These are phyloP conservation scores for Dacryopinax primogenitus DNA, from an alignment of 768 basidiomycete genomes.

Conservation along the genomic window DNA sequence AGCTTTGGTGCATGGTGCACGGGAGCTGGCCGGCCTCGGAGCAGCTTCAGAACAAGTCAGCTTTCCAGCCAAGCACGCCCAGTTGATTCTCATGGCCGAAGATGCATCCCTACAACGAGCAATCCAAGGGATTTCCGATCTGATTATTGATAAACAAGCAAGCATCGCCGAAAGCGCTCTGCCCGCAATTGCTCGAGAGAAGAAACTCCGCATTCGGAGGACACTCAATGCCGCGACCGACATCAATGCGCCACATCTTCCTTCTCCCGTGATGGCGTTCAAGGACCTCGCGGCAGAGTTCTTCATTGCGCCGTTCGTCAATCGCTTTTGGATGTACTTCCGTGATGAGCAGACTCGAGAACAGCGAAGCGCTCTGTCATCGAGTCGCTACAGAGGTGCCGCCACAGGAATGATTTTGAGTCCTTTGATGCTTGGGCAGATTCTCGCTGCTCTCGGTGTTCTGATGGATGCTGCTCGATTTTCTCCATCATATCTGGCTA, in stretches of 20 bases:
- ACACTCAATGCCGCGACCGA: slow-evolving; percentile 38
- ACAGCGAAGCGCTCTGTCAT: slow-evolving; percentile 42
- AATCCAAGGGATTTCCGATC: slow-evolving; percentile 47
- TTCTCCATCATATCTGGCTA: slow-evolving; percentile 63
- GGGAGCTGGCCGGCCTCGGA: slow-evolving; percentile 57
- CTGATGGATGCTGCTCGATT: slow-evolving; percentile 73
- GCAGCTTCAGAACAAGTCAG: slow-evolving; percentile 26
- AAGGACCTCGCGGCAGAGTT: slow-evolving; percentile 64
- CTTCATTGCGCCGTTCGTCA: slow-evolving; percentile 81
- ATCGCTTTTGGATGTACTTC: slow-evolving; percentile 91
- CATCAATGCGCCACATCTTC: slow-evolving; percentile 19
- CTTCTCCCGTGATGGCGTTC: slow-evolving; percentile 25
- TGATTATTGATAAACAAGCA: slow-evolving; percentile 49
- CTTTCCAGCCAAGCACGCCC: slow-evolving; percentile 54
- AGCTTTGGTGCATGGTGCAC: slow-evolving; percentile 70
- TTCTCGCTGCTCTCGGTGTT: slow-evolving; percentile 61
- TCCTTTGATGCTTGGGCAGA: slow-evolving; percentile 60
- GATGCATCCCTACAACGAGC: slow-evolving; percentile 19
- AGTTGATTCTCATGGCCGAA: slow-evolving; percentile 41
- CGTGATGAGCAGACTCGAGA: slow-evolving; percentile 71
- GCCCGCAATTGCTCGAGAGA: slow-evolving; percentile 57
- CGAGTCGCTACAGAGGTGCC: slow-evolving; percentile 43
- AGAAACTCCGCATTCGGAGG: slow-evolving; percentile 49
- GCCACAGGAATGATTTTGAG: slow-evolving; percentile 76
- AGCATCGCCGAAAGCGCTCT: slow-evolving; percentile 42